Conservation (phyloP, 441 rosid genomes). For the Populus hybrid region DNA sequence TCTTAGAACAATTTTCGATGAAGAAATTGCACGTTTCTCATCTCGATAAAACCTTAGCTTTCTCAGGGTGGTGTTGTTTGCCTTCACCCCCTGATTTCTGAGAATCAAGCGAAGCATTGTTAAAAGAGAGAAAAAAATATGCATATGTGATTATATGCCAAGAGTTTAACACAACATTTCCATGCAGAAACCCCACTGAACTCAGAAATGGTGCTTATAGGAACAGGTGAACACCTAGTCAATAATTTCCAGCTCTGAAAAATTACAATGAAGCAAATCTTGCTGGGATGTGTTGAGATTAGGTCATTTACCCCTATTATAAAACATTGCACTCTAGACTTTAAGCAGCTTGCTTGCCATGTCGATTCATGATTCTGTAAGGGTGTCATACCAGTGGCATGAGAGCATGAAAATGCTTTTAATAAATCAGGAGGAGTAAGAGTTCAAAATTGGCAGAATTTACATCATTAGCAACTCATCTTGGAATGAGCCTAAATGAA, state of each 20-base stretch:
- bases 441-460: slow-evolving; percentile 13
- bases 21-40: not conserved
- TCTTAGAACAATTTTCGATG: slow-evolving; percentile 15
- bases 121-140: not conserved
- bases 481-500: slow-evolving; percentile 35
- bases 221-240: not conserved
- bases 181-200: not conserved
- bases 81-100: not conserved
- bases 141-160: not conserved
- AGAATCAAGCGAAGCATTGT: not conserved
- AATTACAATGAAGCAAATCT: not conserved
- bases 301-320: not conserved
- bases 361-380: not conserved
- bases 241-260: not conserved
- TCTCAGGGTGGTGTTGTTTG: not conserved
- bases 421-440: slow-evolving; percentile 1
- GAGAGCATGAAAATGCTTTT: slow-evolving; percentile 7
- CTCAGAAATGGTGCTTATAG: not conserved
- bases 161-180: not conserved
- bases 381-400: not conserved
- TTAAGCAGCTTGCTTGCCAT: not conserved
- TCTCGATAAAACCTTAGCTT: not conserved
- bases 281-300: too few relatives aligned
- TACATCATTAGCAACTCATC: slow-evolving; percentile 23
- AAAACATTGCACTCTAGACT: not conserved